Base-by-base conservation (phyloP, 176 grass and related monocot species). In the sorghum (Sorghum bicolor) region DNA sequence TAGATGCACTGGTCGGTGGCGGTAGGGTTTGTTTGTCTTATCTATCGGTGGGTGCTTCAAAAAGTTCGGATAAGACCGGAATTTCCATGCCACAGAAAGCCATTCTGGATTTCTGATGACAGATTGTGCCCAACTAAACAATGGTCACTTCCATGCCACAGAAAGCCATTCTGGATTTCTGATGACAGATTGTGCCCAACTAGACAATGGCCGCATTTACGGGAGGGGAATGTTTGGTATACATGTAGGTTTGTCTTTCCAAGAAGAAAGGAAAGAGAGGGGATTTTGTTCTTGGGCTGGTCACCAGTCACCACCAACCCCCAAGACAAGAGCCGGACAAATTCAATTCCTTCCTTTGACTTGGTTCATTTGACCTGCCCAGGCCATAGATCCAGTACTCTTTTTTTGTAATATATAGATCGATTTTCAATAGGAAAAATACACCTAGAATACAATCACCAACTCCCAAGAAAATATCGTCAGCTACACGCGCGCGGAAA, bases 201-300 rank as follows among this genome's bases (percentile, higher is more conserved):
- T 8, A 82, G 73, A 33, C 28, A 10, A n/a, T n/a, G n/a, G n/a
- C n/a, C n/a, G n/a, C n/a, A n/a, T n/a, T n/a, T n/a, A n/a, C n/a
- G n/a, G n/a, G n/a, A n/a, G n/a, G n/a, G 74, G 61, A 85, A 80
- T 37, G 81, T 58, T 79, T 24, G 57, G 53, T 15, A 10, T 39
- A 16, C 13, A 65, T 43, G 69, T 14, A 40, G n/a, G n/a, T 39
- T 63, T 38, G 11, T 5, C 25, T 50, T 28, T 55, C 6, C 0
- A 2, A 30, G 2, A 16, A n/a, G 34, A 64, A 37, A 47, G 8
- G 10, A 4, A 34, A 73, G 5, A 24, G 30, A 4, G 40, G 28
- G 2, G 26, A n/a, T 17, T 33, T 62, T 28, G 25, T 63, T 64
- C 45, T 55, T 55, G 55, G 41, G 40, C 67, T 43, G 40, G 67